phyloP scores from a whole-genome alignment of 306 rosid species.

The Trifolium repens region DNA sequence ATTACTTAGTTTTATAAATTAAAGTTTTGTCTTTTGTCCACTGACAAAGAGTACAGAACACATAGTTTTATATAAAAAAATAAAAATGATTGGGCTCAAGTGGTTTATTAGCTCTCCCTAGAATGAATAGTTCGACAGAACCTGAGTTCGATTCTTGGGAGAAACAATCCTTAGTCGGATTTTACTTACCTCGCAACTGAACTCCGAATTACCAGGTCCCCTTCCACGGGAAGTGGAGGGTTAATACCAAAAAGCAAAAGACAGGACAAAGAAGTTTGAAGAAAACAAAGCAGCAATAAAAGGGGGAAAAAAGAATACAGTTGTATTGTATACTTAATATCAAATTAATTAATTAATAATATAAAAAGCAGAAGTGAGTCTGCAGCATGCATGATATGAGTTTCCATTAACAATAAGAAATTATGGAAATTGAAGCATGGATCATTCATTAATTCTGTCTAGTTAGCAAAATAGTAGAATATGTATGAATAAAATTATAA shows the following conservation, averaged over 20 bases:
- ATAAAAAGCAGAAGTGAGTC: slow-evolving; percentile 12
- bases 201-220: no score
- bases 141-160: no score
- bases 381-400: slow-evolving; percentile 8
- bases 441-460: slow-evolving; percentile 1
- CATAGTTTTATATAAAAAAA: not conserved
- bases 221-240: no score
- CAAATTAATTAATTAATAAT: not conserved
- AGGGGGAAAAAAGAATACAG: no score
- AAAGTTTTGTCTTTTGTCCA: not conserved
- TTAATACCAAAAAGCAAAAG: no score
- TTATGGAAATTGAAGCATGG: slow-evolving; percentile 2
- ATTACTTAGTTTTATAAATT: not conserved
- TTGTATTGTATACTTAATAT: no score
- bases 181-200: no score
- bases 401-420: slow-evolving; percentile 38
- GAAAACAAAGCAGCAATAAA: no score
- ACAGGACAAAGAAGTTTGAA: no score
- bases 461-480: not conserved
- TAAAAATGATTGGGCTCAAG: not conserved
- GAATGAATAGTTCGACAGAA: no score
- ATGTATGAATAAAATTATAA: slow-evolving; percentile 13
- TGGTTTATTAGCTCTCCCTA: no score
- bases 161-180: no score
- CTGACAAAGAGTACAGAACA: slow-evolving; percentile 4